Evolutionary conservation across 331 rosid species (phyloP), one percentile per base, ranked within the genome.

Genomic region (Quercus tomentella): DNA sequence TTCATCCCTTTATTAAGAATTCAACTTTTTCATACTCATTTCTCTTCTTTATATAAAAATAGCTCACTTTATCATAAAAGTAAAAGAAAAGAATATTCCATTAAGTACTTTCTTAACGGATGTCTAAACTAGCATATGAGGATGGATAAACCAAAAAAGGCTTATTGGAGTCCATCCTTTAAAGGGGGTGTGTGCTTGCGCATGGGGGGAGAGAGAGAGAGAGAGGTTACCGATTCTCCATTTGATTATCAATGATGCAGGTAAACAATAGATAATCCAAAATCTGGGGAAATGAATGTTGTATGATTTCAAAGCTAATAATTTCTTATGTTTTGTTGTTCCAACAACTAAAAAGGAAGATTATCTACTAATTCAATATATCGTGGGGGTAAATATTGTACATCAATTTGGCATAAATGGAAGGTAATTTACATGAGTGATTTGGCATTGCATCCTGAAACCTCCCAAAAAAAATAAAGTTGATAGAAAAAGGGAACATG

Each of bases 361-460:
- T 20, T 57, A 82, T 43, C 51, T 68, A 69, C 80, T 78, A 79
- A 72, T 79, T 82, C 85, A 79, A 83, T 79, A 88, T 76, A 41
- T 80, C 72, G 60, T 70, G 81, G 84, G 56, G 83, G 83, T 74
- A 76, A 82, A 88, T 81, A 31, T 73, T 81, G 84, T 78, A 76
- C 35, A 49, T 43, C 76, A 82, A 60, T 63, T 72, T 65, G 56
- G 83, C 75, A 21, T 83, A 76, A 84, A 77, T 37, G 78, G 56
- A 73, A 60, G 84, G 83, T 66, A 77, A 88, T 88, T 61, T 86
- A 86, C 88, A 84, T 79, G 76, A 69, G 73, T 73, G 43, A 2
- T 37, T 37, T 80, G 74, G 73, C 69, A 80, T 70, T 80, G 69
- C 67, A 51, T 14, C 86, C 85, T 75, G 76, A 68, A 67, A 22